Percentiles rank a stretch among this genome's conserved stretches.
These are phyloP conservation scores for Botrytis sinoallii DNA, from an alignment of 2,329 filamentous ascomycete genomes.

Conservation along the genomic window DNA sequence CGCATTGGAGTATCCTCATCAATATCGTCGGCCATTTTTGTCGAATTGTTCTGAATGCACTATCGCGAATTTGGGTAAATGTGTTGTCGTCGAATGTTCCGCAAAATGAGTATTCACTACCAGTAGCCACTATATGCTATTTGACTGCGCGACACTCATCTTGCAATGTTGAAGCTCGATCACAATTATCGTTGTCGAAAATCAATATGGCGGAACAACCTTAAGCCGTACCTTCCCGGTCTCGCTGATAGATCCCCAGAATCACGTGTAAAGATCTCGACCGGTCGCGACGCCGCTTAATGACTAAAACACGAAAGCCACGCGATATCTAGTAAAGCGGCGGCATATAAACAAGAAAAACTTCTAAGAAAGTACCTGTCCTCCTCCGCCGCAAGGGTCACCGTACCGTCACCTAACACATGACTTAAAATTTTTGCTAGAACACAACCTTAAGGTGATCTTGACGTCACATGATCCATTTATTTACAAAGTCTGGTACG, in stretches of 20 bases:
- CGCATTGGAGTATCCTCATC: slow-evolving; percentile 26
- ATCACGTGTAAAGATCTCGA: background rate
- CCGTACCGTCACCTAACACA: background rate
- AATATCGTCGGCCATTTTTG: slow-evolving; percentile 22
- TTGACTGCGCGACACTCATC: background rate
- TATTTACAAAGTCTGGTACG: background rate
- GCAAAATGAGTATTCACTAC: background rate
- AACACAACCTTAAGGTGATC: background rate
- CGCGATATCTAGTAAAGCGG: background rate
- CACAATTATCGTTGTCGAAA: slow-evolving; percentile 8
- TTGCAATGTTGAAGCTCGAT: background rate
- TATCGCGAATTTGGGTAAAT: background rate
- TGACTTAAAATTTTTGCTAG: background rate
- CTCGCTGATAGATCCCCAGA: background rate
- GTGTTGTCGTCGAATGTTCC: background rate
- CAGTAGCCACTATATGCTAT: background rate
- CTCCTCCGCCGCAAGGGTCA: background rate
- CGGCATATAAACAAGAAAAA: background rate
- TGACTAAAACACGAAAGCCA: background rate
- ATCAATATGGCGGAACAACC: slow-evolving; percentile 3
- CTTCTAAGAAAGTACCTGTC: background rate
- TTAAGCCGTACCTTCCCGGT: background rate
- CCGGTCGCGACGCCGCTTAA: background rate
- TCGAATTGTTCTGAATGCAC: background rate
- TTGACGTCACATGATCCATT: slow-evolving; percentile 8